Evolutionary conservation across 2,329 filamentous ascomycete genomes (phyloP).

Genomic region (Geosmithia flava): DNA sequence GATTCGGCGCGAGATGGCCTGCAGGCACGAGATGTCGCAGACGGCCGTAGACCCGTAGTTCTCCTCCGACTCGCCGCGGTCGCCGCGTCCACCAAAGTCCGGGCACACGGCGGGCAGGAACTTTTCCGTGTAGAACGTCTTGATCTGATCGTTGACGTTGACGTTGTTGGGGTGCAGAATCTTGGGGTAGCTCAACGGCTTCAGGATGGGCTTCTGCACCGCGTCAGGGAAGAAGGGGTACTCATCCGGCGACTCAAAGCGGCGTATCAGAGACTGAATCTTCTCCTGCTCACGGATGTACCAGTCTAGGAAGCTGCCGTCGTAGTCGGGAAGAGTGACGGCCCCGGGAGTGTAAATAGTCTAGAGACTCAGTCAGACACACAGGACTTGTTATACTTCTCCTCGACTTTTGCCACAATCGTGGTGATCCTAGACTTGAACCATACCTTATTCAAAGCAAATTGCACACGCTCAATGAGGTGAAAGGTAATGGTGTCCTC

Average conservation of each 20-base stretch:
- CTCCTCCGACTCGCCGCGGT: constrained; percentile 76
- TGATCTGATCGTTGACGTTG: constrained; percentile 81
- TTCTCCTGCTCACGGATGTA: constrained; percentile 82
- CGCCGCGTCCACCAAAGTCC: constrained; percentile 55
- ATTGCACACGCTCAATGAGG: constrained; percentile 95
- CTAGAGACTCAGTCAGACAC: constrained; percentile 11
- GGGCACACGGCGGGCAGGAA: constrained; percentile 77
- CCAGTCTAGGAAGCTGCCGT: constrained; percentile 86
- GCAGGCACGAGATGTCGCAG: constrained; percentile 79
- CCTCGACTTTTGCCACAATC: neutral
- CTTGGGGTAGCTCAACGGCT: constrained; percentile 73
- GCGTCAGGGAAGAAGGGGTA: constrained; percentile 90
- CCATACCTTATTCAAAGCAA: constrained; percentile 61
- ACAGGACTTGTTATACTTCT: neutral
- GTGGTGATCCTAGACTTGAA: neutral
- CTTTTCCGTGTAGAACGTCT: constrained; percentile 67
- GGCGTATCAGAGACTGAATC: constrained; percentile 82
- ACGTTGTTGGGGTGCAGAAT: constrained; percentile 84
- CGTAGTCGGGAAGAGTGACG: constrained; percentile 61
- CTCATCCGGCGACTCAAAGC: constrained; percentile 93
- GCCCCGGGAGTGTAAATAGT: constrained; percentile 76
- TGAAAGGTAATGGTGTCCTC: constrained; percentile 98
- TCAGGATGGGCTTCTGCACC: constrained; percentile 70
- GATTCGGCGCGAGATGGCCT: constrained; percentile 80
- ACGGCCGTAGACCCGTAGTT: constrained; percentile 93